phyloP scores from a whole-genome alignment of 352 stramenopile species.

The Globisporangium paroecandrum region DNA sequence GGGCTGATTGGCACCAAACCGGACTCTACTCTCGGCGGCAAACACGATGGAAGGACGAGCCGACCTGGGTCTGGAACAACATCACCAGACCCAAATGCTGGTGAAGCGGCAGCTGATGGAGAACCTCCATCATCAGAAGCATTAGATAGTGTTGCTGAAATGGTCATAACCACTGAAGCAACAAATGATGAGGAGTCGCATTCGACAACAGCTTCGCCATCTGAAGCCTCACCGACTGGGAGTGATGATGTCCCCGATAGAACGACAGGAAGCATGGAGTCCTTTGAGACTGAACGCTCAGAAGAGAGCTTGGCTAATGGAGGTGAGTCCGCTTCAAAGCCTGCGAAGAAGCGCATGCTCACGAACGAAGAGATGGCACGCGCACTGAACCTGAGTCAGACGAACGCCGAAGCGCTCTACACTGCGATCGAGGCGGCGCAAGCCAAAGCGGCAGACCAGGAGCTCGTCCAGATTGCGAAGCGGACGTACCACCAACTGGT shows the following conservation, averaged over 20 bases:
- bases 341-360: slow-evolving; percentile 14
- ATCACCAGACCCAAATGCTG: neutral
- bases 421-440: slow-evolving; percentile 66
- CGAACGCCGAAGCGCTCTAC: slow-evolving; percentile 72
- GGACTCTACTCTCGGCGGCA: neutral
- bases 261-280: neutral
- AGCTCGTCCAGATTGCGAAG: slow-evolving; percentile 46
- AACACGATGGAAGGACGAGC: neutral
- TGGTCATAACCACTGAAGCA: neutral
- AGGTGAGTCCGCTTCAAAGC: neutral
- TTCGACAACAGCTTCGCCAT: neutral
- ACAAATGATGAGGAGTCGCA: neutral
- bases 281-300: neutral
- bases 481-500: slow-evolving; percentile 70
- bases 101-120: neutral
- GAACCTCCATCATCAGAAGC: neutral
- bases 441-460: slow-evolving; percentile 52
- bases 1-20: slow-evolving; percentile 25
- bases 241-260: neutral
- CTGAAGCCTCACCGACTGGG: neutral
- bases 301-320: neutral
- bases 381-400: slow-evolving; percentile 55
- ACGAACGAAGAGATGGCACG: slow-evolving; percentile 42
- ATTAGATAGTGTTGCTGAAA: neutral
- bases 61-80: slow-evolving; percentile 8